Percentiles rank a stretch among this genome's conserved stretches.
These are phyloP conservation scores for Zychaea mexicana DNA, from an alignment of 371 early-diverging fungal species.

Conservation along the genomic window DNA sequence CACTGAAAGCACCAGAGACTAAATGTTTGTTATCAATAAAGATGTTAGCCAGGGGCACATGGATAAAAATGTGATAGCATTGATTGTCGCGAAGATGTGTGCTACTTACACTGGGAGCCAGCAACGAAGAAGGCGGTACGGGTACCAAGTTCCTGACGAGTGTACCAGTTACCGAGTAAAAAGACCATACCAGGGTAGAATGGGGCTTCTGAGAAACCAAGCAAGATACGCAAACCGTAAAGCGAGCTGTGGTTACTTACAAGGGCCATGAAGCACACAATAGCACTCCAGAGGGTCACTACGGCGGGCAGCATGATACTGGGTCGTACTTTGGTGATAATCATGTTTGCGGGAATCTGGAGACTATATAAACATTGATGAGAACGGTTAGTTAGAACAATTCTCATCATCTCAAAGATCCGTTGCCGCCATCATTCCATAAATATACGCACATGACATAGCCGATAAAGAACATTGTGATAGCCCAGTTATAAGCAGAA, in stretches of 20 bases:
- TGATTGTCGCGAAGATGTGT: constrained; percentile 31
- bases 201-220: constrained; percentile 66
- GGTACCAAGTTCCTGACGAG: constrained; percentile 66
- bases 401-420: background rate
- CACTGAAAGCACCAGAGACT: constrained; percentile 26
- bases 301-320: constrained; percentile 59
- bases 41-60: background rate
- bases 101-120: constrained; percentile 60
- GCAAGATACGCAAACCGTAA: constrained; percentile 61
- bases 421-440: background rate
- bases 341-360: constrained; percentile 49
- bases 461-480: constrained; percentile 75
- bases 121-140: constrained; percentile 58
- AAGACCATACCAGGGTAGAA: constrained; percentile 79
- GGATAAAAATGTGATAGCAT: background rate
- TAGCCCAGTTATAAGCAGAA: constrained; percentile 59
- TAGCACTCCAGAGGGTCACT: constrained; percentile 65
- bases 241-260: constrained; percentile 48
- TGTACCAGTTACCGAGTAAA: constrained; percentile 79
- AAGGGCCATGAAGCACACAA: constrained; percentile 61
- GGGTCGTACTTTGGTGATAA: constrained; percentile 56
- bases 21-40: background rate
- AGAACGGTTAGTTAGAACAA: background rate
- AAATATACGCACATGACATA: constrained; percentile 62
- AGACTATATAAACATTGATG: constrained; percentile 10